Conservation (phyloP, 768 basidiomycete species). For the Tylopilus felleus region DNA sequence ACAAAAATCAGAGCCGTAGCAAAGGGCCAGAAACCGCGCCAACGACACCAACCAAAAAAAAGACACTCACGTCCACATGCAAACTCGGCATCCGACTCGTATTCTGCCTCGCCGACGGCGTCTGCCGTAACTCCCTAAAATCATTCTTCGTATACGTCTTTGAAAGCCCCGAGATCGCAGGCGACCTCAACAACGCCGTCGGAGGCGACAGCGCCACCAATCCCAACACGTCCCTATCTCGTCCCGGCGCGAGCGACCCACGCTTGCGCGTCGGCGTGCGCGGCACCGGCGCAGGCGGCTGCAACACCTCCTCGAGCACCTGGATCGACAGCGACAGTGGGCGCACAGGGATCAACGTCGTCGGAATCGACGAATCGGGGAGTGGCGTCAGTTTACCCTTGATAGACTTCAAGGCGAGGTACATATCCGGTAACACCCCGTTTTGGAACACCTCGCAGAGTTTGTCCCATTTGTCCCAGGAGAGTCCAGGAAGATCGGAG, state of each 20-base stretch:
- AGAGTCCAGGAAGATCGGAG: slow-evolving; percentile 48
- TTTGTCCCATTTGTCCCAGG: slow-evolving; percentile 42
- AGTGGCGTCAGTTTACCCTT: slow-evolving; percentile 32
- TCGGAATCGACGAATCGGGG: slow-evolving; percentile 22
- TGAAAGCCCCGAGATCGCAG: slow-evolving; percentile 72
- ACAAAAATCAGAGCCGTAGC: too few relatives aligned
- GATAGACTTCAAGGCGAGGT: slow-evolving; percentile 31
- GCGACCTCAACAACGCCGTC: slow-evolving; percentile 64
- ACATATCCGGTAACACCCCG: slow-evolving; percentile 26
- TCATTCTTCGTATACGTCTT: slow-evolving; percentile 82
- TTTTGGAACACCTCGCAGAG: slow-evolving; percentile 41
- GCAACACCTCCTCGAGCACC: slow-evolving; percentile 48
- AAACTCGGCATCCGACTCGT: slow-evolving; percentile 84
- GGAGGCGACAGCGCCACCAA: slow-evolving; percentile 68
- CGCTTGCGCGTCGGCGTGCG: slow-evolving; percentile 52
- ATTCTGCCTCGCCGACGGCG: slow-evolving; percentile 69
- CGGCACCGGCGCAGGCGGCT: slow-evolving; percentile 37
- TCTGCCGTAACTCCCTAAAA: slow-evolving; percentile 71
- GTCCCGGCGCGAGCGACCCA: slow-evolving; percentile 23
- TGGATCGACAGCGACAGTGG: slow-evolving; percentile 42
- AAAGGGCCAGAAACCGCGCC: too few relatives aligned
- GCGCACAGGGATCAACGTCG: slow-evolving; percentile 33
- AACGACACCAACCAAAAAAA: slow-evolving; percentile 10
- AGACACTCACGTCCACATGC: slow-evolving; percentile 66
- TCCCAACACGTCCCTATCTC: slow-evolving; percentile 42